Evolutionary conservation across 768 basidiomycete genomes (phyloP), one percentile per base, ranked within the genome.

Genomic region (Astraeus odoratus): DNA sequence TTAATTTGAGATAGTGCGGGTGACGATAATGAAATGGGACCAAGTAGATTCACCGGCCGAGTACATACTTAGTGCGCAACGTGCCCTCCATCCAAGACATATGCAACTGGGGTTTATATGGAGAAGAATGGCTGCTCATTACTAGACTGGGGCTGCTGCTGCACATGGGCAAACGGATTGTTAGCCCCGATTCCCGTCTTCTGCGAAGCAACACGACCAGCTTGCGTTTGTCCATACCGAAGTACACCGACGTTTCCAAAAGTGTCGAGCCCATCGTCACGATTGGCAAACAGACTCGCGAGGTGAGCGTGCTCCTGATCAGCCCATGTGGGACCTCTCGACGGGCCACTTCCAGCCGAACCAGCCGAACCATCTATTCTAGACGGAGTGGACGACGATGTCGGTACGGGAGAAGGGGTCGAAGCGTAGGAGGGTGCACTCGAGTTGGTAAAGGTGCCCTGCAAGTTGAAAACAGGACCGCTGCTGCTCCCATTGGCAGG

Each of bases 201-300:
- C 51, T 79, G 76, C 9, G 57, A 50, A 18, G 70, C 52, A 26
- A 78, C 29, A 6, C 69, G 65, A 8, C 79, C 78, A 15, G 76
- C 80, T 27, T 74, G 70, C 0, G 78, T 76, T 40, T 77, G 70
- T 2, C 80, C 81, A 48, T 80, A 86, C 73, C 93, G 77, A 50
- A 95, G 60, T 42, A 71, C 50, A 16, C 95, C 95, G 25, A 80
- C 55, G 61, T 98, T 99, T 41, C 95, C 95, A 59, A 97, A 98
- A 43, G 95, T 95, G 66, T 99, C 96, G 60, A 86, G 71, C 1
- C 96, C 95, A 54, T 89, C 92, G 46, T 96, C 94, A 41, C 84
- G 74, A 57, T 87, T 89, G 5, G 89, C 94, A 51, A 97, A 81
- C 54, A 97, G 65, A 43, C 64, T 70, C 2, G 94, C 93, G 43